A percentile compares a stretch with the other conserved stretches of the same genome.
These are phyloP conservation scores for Blastocystis sp. DNA, from an alignment of 352 stramenopile genomes.

Conservation along the genomic window DNA sequence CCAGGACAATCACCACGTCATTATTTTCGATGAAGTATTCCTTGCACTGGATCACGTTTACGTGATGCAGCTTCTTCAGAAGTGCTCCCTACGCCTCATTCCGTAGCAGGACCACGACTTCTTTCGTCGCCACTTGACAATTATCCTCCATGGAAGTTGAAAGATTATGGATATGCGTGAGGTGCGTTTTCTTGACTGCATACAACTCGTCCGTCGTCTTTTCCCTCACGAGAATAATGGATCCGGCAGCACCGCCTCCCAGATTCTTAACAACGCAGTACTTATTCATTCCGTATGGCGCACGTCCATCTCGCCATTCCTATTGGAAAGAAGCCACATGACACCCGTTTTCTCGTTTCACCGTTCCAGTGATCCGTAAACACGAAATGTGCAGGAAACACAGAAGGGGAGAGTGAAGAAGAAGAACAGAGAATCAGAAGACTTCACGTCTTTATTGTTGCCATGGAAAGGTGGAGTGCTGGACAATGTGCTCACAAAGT, in stretches of 20 bases:
- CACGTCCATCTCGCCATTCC: background rate
- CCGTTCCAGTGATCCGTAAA: background rate
- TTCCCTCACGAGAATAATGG: background rate
- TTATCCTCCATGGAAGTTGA: conserved; percentile 20
- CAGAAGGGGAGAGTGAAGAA: background rate
- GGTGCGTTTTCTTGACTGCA: conserved; percentile 36
- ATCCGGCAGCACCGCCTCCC: background rate
- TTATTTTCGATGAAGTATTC: conserved; percentile 45
- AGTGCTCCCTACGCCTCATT: background rate
- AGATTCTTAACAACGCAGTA: background rate
- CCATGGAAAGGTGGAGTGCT: background rate
- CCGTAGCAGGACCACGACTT: background rate
- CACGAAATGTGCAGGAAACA: background rate
- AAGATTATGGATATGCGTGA: conserved; percentile 2
- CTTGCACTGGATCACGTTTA: conserved; percentile 28
- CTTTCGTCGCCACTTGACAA: conserved; percentile 1
- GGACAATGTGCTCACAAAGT: background rate
- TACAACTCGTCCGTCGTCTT: conserved; percentile 7
- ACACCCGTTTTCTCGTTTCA: background rate
- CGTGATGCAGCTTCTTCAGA: conserved; percentile 5
- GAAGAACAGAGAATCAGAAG: background rate
- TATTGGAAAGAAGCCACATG: background rate
- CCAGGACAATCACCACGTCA: conserved; percentile 12
- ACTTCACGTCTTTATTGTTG: background rate
- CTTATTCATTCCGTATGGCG: background rate